phyloP scores from a whole-genome alignment of 352 stramenopile species.

The Globisporangium polare region DNA sequence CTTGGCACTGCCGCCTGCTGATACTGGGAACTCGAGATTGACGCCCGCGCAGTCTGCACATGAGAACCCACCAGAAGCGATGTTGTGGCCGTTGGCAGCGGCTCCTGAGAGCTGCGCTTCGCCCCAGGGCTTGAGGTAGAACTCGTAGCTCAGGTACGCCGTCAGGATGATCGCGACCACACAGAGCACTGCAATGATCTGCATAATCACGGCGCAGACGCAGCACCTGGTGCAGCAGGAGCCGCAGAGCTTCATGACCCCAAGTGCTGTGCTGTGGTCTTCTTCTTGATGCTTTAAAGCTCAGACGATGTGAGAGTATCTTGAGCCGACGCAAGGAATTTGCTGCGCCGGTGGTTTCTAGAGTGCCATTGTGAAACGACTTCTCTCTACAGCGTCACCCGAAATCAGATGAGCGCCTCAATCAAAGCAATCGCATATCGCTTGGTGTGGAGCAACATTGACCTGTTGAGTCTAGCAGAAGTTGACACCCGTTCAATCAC shows the following conservation, averaged over 20 bases:
- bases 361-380: background rate
- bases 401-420: background rate
- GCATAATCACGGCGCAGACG: conserved; percentile 22
- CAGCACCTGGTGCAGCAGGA: conserved; percentile 17
- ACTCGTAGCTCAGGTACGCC: conserved; percentile 38
- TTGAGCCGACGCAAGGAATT: background rate
- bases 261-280: background rate
- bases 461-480: background rate
- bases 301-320: no score
- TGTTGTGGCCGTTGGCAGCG: background rate
- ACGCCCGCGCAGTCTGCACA: conserved; percentile 41
- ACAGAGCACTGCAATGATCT: conserved; percentile 21
- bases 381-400: background rate
- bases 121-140: conserved; percentile 45
- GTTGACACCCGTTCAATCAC: no score
- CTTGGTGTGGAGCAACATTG: background rate
- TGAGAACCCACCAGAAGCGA: conserved; percentile 13
- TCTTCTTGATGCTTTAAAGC: background rate
- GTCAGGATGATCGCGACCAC: conserved; percentile 32
- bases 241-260: background rate
- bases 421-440: background rate
- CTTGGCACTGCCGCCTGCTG: background rate
- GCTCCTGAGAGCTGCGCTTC: conserved; percentile 24
- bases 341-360: background rate
- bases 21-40: conserved; percentile 42